Evolutionary conservation across 208 protist genomes (phyloP), one percentile per base, ranked within the genome.

Genomic region (Trypanosoma theileri): DNA sequence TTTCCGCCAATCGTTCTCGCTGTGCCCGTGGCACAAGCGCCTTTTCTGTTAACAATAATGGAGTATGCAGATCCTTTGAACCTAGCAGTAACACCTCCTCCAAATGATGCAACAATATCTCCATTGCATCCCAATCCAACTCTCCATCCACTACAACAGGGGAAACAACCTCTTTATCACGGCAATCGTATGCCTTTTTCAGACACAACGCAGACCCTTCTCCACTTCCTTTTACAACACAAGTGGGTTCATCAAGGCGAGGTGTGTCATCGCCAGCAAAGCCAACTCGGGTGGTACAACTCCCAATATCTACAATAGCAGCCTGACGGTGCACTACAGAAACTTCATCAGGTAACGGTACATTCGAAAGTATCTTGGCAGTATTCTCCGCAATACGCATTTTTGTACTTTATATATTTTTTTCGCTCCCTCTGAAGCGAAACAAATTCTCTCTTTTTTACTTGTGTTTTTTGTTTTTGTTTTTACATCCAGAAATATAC

Each of bases 321-420:
- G 91, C 84, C 50, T 93, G 82, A 45, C 85, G 86, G 77, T 94
- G 83, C 26, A 86, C 75, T 13, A 77, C 68, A 45, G 77, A 73
- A 24, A 92, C 89, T 70, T 97, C 93, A 71, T 97, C 89, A 13
- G 93, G 93, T 11, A 97, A 75, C 6, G 93, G 89, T 35, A 97
- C 83, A 50, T 85, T 92, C 42, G 85, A 74, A 64, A 97, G 88
- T 45, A 96, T 87, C 57, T 86, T 89, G 0, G 86, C 83, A 10
- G 92, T 96, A 80, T 89, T 94, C 19, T 84, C 71, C 13, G 92
- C 84, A 7, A 94, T 74, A 66, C 91, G 92, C 92, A 96, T 96
- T 35, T 41, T 64, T 59, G 59, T 42, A 19, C 3, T 68, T 8
- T 77, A 14, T 42, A 40, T 66, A 48, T 77, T 62, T 66, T 35